Percentiles rank a stretch among this genome's conserved stretches.
Conservation (phyloP, 2,329 filamentous ascomycete species). For the Plenodomus tracheiphilus region DNA sequence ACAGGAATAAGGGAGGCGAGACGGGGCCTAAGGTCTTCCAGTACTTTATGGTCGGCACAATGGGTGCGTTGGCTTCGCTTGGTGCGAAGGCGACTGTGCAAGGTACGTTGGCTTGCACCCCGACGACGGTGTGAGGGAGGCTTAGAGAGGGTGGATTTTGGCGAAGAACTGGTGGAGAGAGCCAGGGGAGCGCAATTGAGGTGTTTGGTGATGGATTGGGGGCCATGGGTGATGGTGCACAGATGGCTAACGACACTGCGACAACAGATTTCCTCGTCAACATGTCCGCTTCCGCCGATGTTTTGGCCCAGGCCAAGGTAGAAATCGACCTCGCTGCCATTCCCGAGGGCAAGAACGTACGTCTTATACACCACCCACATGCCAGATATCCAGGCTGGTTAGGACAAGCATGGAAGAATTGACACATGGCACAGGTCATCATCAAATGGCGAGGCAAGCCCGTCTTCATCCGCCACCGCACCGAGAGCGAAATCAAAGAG, state of each 20-base stretch:
- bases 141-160: constrained; percentile 6
- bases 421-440: constrained; percentile 70
- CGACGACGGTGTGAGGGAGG: constrained; percentile 10
- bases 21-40: constrained; percentile 83
- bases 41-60: constrained; percentile 98
- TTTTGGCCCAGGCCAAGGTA: constrained; percentile 98
- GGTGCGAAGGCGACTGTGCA: constrained; percentile 98
- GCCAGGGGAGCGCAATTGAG: constrained; percentile 32
- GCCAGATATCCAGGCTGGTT: neutral
- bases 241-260: constrained; percentile 32
- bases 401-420: neutral
- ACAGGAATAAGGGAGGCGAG: constrained; percentile 71
- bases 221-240: constrained; percentile 27
- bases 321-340: constrained; percentile 92
- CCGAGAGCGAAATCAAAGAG: constrained; percentile 87
- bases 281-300: constrained; percentile 98
- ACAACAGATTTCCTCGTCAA: constrained; percentile 94
- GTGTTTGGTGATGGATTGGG: constrained; percentile 33
- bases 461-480: constrained; percentile 99
- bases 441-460: constrained; percentile 99
- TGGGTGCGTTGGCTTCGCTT: constrained; percentile 88
- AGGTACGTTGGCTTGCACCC: constrained; percentile 63
- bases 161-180: neutral
- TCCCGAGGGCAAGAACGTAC: constrained; percentile 98
- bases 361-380: constrained; percentile 40